Evolutionary conservation across 805 yeast genomes (phyloP).

Genomic region (Pichia sporocuriosa): DNA sequence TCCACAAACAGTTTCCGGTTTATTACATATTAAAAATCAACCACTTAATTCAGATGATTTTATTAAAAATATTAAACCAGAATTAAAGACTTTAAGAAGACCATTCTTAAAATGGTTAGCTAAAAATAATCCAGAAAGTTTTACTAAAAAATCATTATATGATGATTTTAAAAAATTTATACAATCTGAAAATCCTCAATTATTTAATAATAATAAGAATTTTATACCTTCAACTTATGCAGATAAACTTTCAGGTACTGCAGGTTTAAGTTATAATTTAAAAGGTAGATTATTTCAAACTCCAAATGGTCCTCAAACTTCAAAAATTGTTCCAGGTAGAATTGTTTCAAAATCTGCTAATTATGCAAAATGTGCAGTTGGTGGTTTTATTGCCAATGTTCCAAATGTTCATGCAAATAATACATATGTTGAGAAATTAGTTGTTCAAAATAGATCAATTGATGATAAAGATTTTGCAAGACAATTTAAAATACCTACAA

Average conservation of each 20-base stretch:
- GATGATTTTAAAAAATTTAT: conserved; percentile 36
- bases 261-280: conserved; percentile 65
- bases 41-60: conserved; percentile 19
- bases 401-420: conserved; percentile 18
- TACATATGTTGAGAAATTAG: conserved; percentile 16
- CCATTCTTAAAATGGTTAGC: conserved; percentile 53
- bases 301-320: conserved; percentile 59
- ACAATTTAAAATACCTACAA: conserved; percentile 25
- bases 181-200: conserved; percentile 18
- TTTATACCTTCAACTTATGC: conserved; percentile 18
- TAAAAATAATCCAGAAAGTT: conserved; percentile 40
- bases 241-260: conserved; percentile 48
- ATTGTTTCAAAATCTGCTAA: conserved; percentile 38
- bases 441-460: conserved; percentile 23
- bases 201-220: conserved; percentile 8
- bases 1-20: conserved; percentile 23
- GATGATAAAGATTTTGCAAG: conserved; percentile 24
- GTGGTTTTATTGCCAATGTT: conserved; percentile 33
- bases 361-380: conserved; percentile 46
- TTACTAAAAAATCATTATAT: conserved; percentile 13
- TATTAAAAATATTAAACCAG: conserved; percentile 25
- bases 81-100: conserved; percentile 41
- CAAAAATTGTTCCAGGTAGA: conserved; percentile 63
- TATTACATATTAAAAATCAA: conserved; percentile 21
- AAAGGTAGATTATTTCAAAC: conserved; percentile 62